A percentile compares a stretch with the other conserved stretches of the same genome.
Conservation (phyloP, 2,329 filamentous ascomycete genomes). For the Pseudopithomyces chartarum region DNA sequence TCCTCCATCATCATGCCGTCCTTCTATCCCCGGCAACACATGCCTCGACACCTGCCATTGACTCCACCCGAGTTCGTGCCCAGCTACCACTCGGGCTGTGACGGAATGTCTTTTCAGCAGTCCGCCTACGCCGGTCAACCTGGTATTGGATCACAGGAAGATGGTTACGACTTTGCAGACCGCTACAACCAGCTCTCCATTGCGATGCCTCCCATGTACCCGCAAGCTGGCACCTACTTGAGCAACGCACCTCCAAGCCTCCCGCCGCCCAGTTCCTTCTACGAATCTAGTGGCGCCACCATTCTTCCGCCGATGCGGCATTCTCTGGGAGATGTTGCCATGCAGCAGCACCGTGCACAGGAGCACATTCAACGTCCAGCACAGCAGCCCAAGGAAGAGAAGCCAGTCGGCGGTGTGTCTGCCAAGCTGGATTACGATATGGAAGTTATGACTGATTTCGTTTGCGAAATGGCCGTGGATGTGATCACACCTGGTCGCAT, state of each 20-base stretch:
- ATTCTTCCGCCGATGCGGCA: conserved; percentile 54
- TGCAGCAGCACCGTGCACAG: conserved; percentile 49
- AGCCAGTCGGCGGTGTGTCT: conserved; percentile 82
- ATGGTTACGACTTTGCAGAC: conserved; percentile 52
- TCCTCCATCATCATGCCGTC: conserved; percentile 53
- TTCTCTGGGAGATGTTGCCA: conserved; percentile 41
- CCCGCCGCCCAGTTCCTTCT: conserved; percentile 46
- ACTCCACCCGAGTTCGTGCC: conserved; percentile 56
- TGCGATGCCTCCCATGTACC: conserved; percentile 47
- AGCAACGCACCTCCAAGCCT: conserved; percentile 43
- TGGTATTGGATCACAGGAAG: conserved; percentile 49
- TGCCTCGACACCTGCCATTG: conserved; percentile 51
- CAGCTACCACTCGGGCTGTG: conserved; percentile 50
- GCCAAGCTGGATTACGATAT: conserved; percentile 96
- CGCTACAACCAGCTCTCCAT: conserved; percentile 52
- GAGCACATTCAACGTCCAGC: conserved; percentile 44
- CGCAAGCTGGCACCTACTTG: conserved; percentile 46
- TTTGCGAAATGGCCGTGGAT: conserved; percentile 83
- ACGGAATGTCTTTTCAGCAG: conserved; percentile 53
- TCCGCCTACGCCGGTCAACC: conserved; percentile 50
- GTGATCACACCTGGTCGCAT: conserved; percentile 67
- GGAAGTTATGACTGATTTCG: conserved; percentile 94
- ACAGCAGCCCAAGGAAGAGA: conserved; percentile 62
- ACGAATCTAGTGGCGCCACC: conserved; percentile 51
- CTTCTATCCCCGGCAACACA: conserved; percentile 54